phyloP scores from a whole-genome alignment of 257 asterid genomes.

The Ocimum tenuiflorum region DNA sequence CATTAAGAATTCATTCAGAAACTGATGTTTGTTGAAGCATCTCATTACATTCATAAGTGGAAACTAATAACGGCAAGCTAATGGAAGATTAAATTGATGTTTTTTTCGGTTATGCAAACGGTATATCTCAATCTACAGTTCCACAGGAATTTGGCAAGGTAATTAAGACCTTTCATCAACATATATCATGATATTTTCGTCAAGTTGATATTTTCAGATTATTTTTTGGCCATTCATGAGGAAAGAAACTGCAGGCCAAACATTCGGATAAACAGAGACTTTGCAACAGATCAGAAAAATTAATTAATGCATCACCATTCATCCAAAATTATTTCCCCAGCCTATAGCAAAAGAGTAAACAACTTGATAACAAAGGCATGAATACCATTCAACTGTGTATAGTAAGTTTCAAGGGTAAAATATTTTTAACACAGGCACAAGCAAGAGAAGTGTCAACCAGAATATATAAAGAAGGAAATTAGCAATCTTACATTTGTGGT shows the following conservation, averaged over 20 bases:
- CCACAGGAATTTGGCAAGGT: neutral
- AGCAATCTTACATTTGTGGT: conserved; percentile 69
- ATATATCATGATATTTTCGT: too few relatives aligned
- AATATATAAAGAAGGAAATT: neutral
- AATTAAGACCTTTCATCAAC: neutral
- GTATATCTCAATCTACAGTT: neutral
- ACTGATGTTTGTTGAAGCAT: neutral
- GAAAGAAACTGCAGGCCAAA: neutral
- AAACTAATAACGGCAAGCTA: neutral
- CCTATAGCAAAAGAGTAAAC: neutral
- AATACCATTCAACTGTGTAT: neutral
- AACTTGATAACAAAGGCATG: neutral
- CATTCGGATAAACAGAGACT: neutral
- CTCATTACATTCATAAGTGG: neutral
- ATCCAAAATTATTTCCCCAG: conserved; percentile 11
- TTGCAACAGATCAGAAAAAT: neutral
- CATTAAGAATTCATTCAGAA: neutral
- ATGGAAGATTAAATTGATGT: neutral
- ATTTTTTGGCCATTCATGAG: neutral
- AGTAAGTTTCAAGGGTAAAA: too few relatives aligned
- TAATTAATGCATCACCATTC: neutral
- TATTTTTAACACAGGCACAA: too few relatives aligned
- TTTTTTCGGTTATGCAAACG: neutral
- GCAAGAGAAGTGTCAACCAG: too few relatives aligned
- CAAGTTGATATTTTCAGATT: neutral